Evolutionary conservation across 2,329 filamentous ascomycete species (phyloP), one percentile per base, ranked within the genome.

Genomic region (Fusarium cicatricum): DNA sequence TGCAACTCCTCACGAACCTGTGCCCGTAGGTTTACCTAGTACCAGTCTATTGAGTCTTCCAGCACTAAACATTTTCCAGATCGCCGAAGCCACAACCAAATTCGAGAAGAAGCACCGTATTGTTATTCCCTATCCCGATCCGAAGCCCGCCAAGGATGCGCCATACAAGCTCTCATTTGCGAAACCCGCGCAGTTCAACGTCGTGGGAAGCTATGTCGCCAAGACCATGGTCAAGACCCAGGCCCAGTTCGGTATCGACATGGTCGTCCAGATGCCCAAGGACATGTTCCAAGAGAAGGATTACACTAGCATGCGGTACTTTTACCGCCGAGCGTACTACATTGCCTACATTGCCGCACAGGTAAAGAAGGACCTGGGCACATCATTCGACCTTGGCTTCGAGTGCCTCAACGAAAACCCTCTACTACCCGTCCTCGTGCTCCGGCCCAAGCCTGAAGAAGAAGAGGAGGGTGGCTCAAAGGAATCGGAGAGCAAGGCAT

Each of bases 271-370:
- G 41, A 96, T 99, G 86, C 94, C 95, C 5, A 74, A 79, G 52
- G 77, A 83, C 1, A 76, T 97, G 11, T 93, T 98, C 68, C 92
- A 97, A 70, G 91, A 96, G 38, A 98, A 98, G 76, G 95, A 99
- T 75, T 97, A 94, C 72, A 82, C 93, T 43, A 92, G 97, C 73
- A 84, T 95, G 79, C 86, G 95, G 58, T 98, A 96, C 77, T 97
- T 97, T 71, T 93, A 97, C 77, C 96, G 97, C 70, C 83, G 93
- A 60, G 90, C 95, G 11, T 98, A 94, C 75, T 98, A 96, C 71
- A 78, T 98, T 44, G 91, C 93, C 29, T 91, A 90, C 62, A 79
- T 98, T 51, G 87, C 92, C 12, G 86, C 85, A 26, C 86, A 84
- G 5, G 78, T 98, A 46, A 85, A 86, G 61, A 79, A 83, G 32